phyloP scores from a whole-genome alignment of 2,329 filamentous ascomycete species.

The Epichloe gansuensis region DNA sequence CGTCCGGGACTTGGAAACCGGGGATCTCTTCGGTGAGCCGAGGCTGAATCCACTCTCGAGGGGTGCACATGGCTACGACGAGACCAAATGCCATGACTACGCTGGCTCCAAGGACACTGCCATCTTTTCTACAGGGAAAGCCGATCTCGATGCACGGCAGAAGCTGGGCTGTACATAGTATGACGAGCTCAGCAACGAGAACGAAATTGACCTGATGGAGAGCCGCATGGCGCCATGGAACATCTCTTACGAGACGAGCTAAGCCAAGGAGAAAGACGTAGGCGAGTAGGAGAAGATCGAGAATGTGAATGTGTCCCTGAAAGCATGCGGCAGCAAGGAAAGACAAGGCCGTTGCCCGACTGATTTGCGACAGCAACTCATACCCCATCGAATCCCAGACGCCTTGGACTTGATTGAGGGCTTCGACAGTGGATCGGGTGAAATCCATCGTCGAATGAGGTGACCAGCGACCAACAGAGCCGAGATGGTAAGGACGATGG shows the following conservation, averaged over 20 bases:
- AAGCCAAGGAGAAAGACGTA: constrained; percentile 34
- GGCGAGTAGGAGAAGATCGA: constrained; percentile 23
- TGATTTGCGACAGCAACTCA: constrained; percentile 30
- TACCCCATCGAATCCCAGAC: constrained; percentile 28
- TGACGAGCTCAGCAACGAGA: constrained; percentile 23
- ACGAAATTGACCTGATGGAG: constrained; percentile 38
- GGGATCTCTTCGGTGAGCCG: constrained; percentile 26
- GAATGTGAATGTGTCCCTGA: constrained; percentile 21
- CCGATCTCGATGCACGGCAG: constrained; percentile 31
- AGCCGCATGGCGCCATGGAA: constrained; percentile 32
- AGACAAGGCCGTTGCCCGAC: constrained; percentile 26
- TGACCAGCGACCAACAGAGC: constrained; percentile 22
- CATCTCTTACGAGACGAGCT: constrained; percentile 26
- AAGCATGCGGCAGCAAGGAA: constrained; percentile 26
- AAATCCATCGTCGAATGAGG: constrained; percentile 19
- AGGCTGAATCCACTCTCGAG: constrained; percentile 38
- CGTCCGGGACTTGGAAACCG: constrained; percentile 22
- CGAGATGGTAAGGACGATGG: constrained; percentile 24
- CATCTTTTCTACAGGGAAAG: constrained; percentile 17
- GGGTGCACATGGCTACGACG: constrained; percentile 31
- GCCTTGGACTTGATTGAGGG: constrained; percentile 18
- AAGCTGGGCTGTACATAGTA: constrained; percentile 25
- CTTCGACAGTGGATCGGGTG: constrained; percentile 7
- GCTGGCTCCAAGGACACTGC: constrained; percentile 23
- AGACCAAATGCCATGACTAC: constrained; percentile 25